Base-by-base conservation (phyloP, 768 basidiomycete species). In the Hortiboletus campestris region DNA sequence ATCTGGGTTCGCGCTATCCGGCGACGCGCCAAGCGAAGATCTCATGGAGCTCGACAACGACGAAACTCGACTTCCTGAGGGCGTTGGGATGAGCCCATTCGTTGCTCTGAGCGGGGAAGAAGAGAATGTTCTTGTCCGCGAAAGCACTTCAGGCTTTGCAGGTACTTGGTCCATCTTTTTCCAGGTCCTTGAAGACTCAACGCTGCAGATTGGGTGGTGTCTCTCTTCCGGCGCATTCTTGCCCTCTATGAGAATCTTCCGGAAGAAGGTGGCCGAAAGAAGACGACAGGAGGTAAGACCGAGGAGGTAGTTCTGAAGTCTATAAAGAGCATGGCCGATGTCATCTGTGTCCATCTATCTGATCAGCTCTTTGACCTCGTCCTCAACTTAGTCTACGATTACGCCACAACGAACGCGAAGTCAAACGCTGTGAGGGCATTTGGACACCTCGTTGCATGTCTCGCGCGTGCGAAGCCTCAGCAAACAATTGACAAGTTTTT, bases 391-490 rank as follows among this genome's bases (percentile, higher is more conserved):
- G 85, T 94, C 40, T 88, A 79, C 63, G 85, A 94, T 50, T 96
- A 97, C 66, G 89, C 85, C 1, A 91, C 88, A n/a, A 85, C 89
- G 2, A 94, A 93, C 60, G 88, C 88, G 4, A 91, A 92, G 64
- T 86, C 91, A 40, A 98, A 97, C 69, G 84, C 91, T n/a, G 91
- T 95, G 48, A 80, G 87, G 56, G 90, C 93, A 4, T 89, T 97
- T 60, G 91, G 92, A 1, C 91, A 94, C 59, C 82, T 98, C 12
- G 82, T 98, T 36, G 83, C 87, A 17, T 91, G 89, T 61, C 79
- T 98, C 29, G 89, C 94, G 3, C 82, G 90, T 38, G 86, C 88
- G 13, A 79, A 84, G 54, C 88, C 94, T 13, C 78, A 81, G 58
- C 84, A 86, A 74, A 88, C 86, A 0, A 78, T 96, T 55, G 82